phyloP scores from a whole-genome alignment of 768 basidiomycete species.

The Mycena crocata region DNA sequence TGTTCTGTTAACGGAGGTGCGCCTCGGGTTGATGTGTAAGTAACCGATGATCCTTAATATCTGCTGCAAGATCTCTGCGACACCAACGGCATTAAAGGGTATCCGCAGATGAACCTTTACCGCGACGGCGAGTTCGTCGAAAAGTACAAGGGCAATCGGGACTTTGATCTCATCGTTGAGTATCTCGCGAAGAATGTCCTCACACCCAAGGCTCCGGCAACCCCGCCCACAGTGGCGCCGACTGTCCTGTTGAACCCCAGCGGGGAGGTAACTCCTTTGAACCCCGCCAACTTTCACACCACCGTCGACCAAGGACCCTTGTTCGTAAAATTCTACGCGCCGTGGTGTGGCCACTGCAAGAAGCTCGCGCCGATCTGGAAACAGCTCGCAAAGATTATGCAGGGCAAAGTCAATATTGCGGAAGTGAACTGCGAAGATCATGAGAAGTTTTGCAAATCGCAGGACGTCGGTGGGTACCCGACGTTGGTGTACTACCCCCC shows the following conservation, averaged over 20 bases:
- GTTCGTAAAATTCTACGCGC: slow-evolving; percentile 84
- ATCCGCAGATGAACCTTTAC: slow-evolving; percentile 83
- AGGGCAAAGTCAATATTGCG: slow-evolving; percentile 78
- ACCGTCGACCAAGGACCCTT: slow-evolving; percentile 55
- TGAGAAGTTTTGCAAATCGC: slow-evolving; percentile 68
- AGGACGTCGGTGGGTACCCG: slow-evolving; percentile 86
- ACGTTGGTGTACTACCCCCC: slow-evolving; percentile 77
- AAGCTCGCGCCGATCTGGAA: slow-evolving; percentile 88
- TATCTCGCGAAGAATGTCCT: slow-evolving; percentile 59
- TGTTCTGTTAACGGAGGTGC: slow-evolving; percentile 82
- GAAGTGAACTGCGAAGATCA: slow-evolving; percentile 92
- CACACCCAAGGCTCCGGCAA: slow-evolving; percentile 32
- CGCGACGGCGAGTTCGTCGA: slow-evolving; percentile 71
- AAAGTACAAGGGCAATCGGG: slow-evolving; percentile 65
- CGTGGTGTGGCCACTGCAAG: slow-evolving; percentile 99
- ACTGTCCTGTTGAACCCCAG: slow-evolving; percentile 43
- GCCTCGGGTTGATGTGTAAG: slow-evolving; percentile 42
- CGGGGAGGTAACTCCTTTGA: slow-evolving; percentile 53
- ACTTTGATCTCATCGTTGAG: slow-evolving; percentile 62
- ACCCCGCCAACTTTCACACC: slow-evolving; percentile 50
- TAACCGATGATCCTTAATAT: background rate
- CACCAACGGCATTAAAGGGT: slow-evolving; percentile 73
- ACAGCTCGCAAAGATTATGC: slow-evolving; percentile 77
- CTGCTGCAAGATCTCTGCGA: slow-evolving; percentile 79
- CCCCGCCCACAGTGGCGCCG: slow-evolving; percentile 21